Evolutionary conservation across 495 filamentous ascomycete species (phyloP).

Genomic region (Penicillium goetzii): DNA sequence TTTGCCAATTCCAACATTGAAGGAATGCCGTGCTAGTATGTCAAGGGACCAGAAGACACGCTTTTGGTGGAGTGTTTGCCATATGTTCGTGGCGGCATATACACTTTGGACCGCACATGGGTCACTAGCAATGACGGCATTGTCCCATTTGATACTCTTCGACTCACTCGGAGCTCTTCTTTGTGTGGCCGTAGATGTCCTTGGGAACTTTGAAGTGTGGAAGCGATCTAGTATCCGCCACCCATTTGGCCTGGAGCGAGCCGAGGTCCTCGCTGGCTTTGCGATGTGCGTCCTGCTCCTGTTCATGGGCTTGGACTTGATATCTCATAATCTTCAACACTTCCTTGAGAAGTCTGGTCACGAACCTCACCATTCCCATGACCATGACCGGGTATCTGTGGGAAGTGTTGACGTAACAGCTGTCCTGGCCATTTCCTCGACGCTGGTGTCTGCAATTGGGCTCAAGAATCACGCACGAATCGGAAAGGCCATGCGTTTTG

Average conservation of each 20-base stretch:
- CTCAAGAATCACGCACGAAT: conserved; percentile 94
- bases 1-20: conserved; percentile 87
- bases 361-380: conserved; percentile 70
- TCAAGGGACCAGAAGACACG: conserved; percentile 82
- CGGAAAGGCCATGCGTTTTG: conserved; percentile 78
- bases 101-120: conserved; percentile 84
- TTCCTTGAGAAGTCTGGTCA: conserved; percentile 69
- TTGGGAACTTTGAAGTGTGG: conserved; percentile 97
- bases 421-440: conserved; percentile 83
- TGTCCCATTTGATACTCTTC: conserved; percentile 92
- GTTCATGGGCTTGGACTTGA: conserved; percentile 94
- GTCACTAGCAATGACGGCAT: conserved; percentile 87
- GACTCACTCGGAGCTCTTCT: conserved; percentile 90
- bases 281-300: conserved; percentile 92
- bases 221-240: conserved; percentile 88
- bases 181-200: conserved; percentile 91
- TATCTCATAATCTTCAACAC: conserved; percentile 91
- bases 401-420: conserved; percentile 82
- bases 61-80: conserved; percentile 87
- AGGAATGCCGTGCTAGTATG: conserved; percentile 83
- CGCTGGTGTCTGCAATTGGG: conserved; percentile 81
- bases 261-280: conserved; percentile 94
- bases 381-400: conserved; percentile 67
- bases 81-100: conserved; percentile 77
- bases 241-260: conserved; percentile 89